Conservation (phyloP, 306 rosid genomes). For the Cercis canadensis region DNA sequence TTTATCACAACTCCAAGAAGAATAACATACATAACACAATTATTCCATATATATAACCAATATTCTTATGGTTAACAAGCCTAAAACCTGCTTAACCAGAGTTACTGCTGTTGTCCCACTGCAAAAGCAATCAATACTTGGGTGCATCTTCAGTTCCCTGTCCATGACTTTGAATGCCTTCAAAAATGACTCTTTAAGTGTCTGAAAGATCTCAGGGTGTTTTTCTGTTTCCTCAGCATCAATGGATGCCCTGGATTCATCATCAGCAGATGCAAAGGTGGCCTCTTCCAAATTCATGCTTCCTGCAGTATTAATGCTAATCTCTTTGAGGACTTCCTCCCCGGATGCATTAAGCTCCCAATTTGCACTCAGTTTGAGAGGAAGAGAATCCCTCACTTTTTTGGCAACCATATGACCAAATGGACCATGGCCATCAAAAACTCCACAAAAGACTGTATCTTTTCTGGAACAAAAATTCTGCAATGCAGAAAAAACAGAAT, state of each 20-base stretch:
- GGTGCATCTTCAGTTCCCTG: constrained; percentile 79
- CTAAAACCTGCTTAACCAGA: constrained; percentile 81
- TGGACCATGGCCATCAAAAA: constrained; percentile 98
- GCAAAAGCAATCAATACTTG: constrained; percentile 81
- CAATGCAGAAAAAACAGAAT: constrained; percentile 32
- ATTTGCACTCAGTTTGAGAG: constrained; percentile 81
- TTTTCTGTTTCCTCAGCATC: constrained; percentile 74
- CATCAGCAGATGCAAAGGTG: constrained; percentile 67
- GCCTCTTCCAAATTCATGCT: constrained; percentile 74
- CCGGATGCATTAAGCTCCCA: constrained; percentile 72
- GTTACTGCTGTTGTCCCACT: constrained; percentile 99
- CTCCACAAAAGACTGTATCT: constrained; percentile 92
- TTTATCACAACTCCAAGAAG: constrained; percentile 17
- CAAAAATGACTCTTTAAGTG: constrained; percentile 78
- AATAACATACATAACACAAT: not conserved
- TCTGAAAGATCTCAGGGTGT: constrained; percentile 73
- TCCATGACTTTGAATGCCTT: constrained; percentile 93
- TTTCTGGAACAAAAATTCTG: constrained; percentile 90
- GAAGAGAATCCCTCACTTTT: constrained; percentile 98
- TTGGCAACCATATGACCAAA: constrained; percentile 98
- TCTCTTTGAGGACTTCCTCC: constrained; percentile 76
- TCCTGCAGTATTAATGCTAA: constrained; percentile 62
- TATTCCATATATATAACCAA: constrained; percentile 11
- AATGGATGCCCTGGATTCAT: constrained; percentile 60
- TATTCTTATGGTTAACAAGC: constrained; percentile 17